These are phyloP conservation scores for Copromyces sp. DNA, from an alignment of 495 filamentous ascomycete species.

Conservation along the genomic window DNA sequence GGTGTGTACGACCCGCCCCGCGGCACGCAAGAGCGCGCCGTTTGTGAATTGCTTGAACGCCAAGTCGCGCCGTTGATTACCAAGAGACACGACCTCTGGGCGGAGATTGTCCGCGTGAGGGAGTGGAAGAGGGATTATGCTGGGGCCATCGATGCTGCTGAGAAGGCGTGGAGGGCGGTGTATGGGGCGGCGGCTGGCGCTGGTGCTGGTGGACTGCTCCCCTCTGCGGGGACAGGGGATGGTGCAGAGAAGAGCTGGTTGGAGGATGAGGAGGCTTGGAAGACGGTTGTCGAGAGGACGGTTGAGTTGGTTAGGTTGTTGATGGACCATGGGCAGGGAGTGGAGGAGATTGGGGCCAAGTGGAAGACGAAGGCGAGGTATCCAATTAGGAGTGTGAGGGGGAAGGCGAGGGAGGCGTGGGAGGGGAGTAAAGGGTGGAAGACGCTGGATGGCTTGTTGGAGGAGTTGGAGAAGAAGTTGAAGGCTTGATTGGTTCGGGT, in stretches of 20 bases:
- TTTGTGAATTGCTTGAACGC: constrained; percentile 63
- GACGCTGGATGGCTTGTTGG: constrained; percentile 47
- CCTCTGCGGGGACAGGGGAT: constrained; percentile 6
- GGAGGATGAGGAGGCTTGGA: constrained; percentile 42
- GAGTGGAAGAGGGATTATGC: constrained; percentile 56
- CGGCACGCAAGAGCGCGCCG: constrained; percentile 39
- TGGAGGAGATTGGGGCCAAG: constrained; percentile 44
- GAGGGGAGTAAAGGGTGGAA: constrained; percentile 66
- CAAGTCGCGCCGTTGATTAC: constrained; percentile 76
- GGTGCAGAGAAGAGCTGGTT: constrained; percentile 31
- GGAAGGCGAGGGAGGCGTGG: constrained; percentile 74
- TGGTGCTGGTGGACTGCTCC: constrained; percentile 11
- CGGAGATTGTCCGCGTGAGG: constrained; percentile 57
- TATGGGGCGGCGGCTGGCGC: constrained; percentile 22
- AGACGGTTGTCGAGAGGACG: constrained; percentile 51
- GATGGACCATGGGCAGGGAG: constrained; percentile 49
- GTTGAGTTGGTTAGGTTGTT: constrained; percentile 55
- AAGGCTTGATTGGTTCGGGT: constrained; percentile 8
- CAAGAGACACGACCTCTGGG: constrained; percentile 62
- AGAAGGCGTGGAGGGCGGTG: constrained; percentile 77
- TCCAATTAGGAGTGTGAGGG: constrained; percentile 69
- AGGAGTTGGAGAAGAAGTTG: constrained; percentile 42
- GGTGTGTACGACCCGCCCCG: constrained; percentile 31
- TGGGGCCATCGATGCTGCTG: constrained; percentile 68
- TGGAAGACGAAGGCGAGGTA: constrained; percentile 87